A percentile compares a stretch with the other conserved stretches of the same genome.
Evolutionary conservation across 371 early-diverging fungal species (phyloP).

Genomic region (Zopfochytrium polystomum): DNA sequence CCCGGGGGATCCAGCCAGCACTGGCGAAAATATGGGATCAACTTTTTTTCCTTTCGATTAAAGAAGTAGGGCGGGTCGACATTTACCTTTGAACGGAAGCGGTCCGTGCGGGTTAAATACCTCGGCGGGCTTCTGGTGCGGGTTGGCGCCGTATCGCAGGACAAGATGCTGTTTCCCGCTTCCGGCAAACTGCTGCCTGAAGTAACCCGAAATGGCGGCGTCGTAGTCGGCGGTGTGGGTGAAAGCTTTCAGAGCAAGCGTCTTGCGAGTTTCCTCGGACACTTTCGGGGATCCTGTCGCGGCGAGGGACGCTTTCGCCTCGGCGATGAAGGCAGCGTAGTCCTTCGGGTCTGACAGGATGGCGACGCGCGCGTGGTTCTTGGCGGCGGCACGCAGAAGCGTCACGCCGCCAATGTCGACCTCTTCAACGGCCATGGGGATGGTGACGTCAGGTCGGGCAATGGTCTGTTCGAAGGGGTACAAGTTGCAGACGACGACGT

Average conservation of each 20-base stretch:
- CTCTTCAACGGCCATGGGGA: slow-evolving; percentile 94
- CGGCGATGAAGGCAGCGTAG: slow-evolving; percentile 72
- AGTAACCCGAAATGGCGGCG: slow-evolving; percentile 89
- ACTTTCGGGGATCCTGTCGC: slow-evolving; percentile 42
- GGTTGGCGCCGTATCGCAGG: slow-evolving; percentile 96
- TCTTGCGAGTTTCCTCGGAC: slow-evolving; percentile 53
- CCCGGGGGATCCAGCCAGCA: slow-evolving; percentile 91
- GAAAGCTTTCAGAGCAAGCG: slow-evolving; percentile 84
- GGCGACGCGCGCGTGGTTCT: slow-evolving; percentile 94
- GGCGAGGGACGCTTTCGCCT: slow-evolving; percentile 48
- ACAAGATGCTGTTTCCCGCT: slow-evolving; percentile 67
- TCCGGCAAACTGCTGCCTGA: slow-evolving; percentile 83
- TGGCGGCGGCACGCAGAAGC: slow-evolving; percentile 94
- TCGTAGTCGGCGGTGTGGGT: slow-evolving; percentile 95
- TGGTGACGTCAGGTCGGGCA: slow-evolving; percentile 80
- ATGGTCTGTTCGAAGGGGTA: slow-evolving; percentile 96
- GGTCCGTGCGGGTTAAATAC: slow-evolving; percentile 76
- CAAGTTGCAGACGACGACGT: slow-evolving; percentile 94
- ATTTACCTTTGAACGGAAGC: slow-evolving; percentile 86
- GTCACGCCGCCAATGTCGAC: slow-evolving; percentile 98
- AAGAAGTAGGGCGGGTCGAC: slow-evolving; percentile 26
- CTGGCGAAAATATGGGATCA: slow-evolving; percentile 45
- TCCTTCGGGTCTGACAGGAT: slow-evolving; percentile 90
- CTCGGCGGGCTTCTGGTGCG: slow-evolving; percentile 96
- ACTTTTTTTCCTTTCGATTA: slow-evolving; percentile 11